phyloP scores from a whole-genome alignment of 2,329 filamentous ascomycete genomes.

The Alternaria panax region DNA sequence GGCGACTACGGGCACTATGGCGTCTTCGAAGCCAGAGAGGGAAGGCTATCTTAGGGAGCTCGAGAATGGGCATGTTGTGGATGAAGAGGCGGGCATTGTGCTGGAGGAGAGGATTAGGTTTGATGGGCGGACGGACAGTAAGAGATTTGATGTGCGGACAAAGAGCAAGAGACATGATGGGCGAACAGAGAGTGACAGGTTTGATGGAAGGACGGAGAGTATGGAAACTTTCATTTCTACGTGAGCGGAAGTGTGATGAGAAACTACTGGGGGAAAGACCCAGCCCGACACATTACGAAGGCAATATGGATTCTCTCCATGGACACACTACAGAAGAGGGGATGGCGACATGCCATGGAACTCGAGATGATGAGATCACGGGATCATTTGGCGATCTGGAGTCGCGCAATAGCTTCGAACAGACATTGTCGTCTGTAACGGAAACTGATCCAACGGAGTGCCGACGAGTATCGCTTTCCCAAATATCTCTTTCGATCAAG shows the following conservation, averaged over 20 bases:
- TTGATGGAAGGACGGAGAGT: neutral
- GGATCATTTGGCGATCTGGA: neutral
- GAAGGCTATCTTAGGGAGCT: neutral
- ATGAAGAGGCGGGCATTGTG: constrained; percentile 4
- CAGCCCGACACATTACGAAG: neutral
- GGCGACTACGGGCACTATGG: neutral
- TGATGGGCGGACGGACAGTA: neutral
- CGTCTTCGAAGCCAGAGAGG: neutral
- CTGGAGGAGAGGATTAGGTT: neutral
- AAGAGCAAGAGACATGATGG: neutral
- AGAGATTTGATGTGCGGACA: neutral
- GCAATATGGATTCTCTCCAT: neutral
- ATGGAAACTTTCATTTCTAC: neutral
- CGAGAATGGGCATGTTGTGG: neutral
- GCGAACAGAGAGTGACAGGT: neutral
- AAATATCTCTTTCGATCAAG: no score
- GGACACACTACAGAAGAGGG: neutral
- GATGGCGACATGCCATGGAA: neutral
- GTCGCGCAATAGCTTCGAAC: neutral
- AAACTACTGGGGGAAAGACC: neutral
- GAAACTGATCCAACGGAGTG: no score
- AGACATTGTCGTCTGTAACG: no score
- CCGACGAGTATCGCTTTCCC: no score
- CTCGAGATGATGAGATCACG: neutral
- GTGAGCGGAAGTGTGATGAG: neutral